These are phyloP conservation scores for Sonneratia caseolaris DNA, from an alignment of 345 rosid species.

Conservation along the genomic window DNA sequence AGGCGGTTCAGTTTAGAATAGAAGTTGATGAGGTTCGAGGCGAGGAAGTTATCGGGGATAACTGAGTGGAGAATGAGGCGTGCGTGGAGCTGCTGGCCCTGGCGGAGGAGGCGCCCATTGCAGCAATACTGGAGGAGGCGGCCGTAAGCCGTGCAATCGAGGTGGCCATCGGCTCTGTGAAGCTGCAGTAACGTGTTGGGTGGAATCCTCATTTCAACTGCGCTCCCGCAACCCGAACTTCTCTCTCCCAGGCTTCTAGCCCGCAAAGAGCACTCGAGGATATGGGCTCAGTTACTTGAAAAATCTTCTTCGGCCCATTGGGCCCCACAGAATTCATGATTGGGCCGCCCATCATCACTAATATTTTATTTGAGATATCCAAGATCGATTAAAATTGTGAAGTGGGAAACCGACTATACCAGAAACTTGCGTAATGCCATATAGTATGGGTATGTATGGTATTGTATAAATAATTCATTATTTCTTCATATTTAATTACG, in stretches of 20 bases:
- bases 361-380: too few species aligned
- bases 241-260: not conserved
- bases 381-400: too few species aligned
- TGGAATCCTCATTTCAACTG: not conserved
- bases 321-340: not conserved
- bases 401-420: too few species aligned
- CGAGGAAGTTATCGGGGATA: slow-evolving; percentile 59
- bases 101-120: slow-evolving; percentile 43
- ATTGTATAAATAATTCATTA: too few species aligned
- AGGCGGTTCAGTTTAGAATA: slow-evolving; percentile 36
- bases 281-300: not conserved
- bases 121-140: slow-evolving; percentile 53
- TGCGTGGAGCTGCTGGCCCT: slow-evolving; percentile 71
- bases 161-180: slow-evolving; percentile 4
- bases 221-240: not conserved
- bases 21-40: slow-evolving; percentile 48
- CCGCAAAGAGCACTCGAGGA: not conserved
- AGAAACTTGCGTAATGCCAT: too few species aligned
- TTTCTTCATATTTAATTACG: too few species aligned
- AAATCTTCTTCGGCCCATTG: not conserved
- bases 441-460: too few species aligned
- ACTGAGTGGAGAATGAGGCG: slow-evolving; percentile 44
- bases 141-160: slow-evolving; percentile 54
- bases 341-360: too few species aligned
- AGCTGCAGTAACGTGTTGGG: not conserved